Conservation (phyloP, 768 basidiomycete genomes). For the Coprinopsis marcescibilis region DNA sequence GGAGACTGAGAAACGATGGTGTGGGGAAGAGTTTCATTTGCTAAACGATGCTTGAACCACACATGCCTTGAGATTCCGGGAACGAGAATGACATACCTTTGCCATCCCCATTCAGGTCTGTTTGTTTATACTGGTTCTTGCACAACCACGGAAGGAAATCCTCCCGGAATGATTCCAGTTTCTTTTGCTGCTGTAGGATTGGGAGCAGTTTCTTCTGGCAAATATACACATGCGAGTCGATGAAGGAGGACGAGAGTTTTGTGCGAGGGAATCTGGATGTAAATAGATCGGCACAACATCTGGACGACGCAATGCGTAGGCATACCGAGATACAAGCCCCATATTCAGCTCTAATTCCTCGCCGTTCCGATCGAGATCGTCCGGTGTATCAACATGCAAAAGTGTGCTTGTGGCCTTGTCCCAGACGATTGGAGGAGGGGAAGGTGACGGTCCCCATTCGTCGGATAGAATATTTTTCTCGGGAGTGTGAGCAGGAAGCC, state of each 20-base stretch:
- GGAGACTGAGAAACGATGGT: constrained; percentile 37
- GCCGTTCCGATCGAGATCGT: constrained; percentile 58
- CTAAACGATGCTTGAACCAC: background rate
- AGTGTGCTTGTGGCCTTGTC: constrained; percentile 61
- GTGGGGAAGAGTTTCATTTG: constrained; percentile 41
- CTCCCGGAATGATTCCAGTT: constrained; percentile 79
- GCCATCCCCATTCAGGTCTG: constrained; percentile 55
- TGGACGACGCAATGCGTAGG: constrained; percentile 7
- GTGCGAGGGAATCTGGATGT: constrained; percentile 60
- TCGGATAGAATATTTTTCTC: constrained; percentile 56
- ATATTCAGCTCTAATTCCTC: constrained; percentile 74
- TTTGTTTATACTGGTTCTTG: constrained; percentile 72
- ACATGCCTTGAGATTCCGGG: background rate
- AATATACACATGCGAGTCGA: constrained; percentile 90
- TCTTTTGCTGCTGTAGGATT: constrained; percentile 57
- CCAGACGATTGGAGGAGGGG: constrained; percentile 55
- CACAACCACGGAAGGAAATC: constrained; percentile 93
- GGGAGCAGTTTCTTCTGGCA: constrained; percentile 73
- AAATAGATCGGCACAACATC: constrained; percentile 6
- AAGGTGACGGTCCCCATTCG: constrained; percentile 55
- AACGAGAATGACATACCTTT: constrained; percentile 31
- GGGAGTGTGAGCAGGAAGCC: constrained; percentile 45
- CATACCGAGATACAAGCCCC: constrained; percentile 63
- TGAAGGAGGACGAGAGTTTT: constrained; percentile 58
- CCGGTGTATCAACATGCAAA: constrained; percentile 66